phyloP scores from a whole-genome alignment of 176 grass and related monocot species.

The Aegilops tauschii region DNA sequence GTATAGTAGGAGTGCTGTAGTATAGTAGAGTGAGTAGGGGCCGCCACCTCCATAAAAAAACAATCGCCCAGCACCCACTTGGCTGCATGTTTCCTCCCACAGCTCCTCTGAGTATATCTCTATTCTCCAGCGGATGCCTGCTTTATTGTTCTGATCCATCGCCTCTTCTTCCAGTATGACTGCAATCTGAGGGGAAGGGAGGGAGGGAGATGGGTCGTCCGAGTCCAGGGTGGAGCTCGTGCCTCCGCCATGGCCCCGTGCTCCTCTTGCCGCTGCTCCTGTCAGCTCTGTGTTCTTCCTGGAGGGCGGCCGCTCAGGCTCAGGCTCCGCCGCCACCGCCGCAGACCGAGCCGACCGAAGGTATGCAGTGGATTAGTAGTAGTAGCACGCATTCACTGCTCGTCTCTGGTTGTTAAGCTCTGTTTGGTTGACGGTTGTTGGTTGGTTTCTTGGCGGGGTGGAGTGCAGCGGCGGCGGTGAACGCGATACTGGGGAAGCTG shows the following conservation, averaged over 20 bases:
- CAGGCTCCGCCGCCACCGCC: not conserved
- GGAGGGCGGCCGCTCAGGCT: conserved; percentile 35
- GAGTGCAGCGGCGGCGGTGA: conserved; percentile 55
- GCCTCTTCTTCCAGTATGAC: not conserved
- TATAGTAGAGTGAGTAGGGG: not conserved
- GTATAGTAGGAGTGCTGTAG: no score
- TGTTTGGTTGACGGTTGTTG: not conserved
- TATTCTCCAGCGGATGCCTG: not conserved
- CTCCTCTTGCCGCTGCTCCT: not conserved
- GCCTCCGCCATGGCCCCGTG: conserved; percentile 6
- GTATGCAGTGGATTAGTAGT: conserved; percentile 8
- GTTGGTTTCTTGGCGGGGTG: no score
- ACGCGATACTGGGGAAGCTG: conserved; percentile 58
- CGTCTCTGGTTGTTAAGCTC: not conserved
- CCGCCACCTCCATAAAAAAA: not conserved
- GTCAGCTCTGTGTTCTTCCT: not conserved
- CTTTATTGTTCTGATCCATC: not conserved
- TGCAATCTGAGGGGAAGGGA: not conserved
- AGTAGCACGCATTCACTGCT: not conserved
- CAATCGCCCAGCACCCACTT: not conserved
- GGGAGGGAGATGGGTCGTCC: not conserved
- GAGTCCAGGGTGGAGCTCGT: not conserved
- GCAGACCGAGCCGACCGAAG: conserved; percentile 51
- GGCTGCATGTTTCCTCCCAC: not conserved
- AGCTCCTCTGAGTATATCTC: not conserved